Evolutionary conservation across 2,329 filamentous ascomycete genomes (phyloP).

Genomic region (Scopulariopsis brevicaulis): DNA sequence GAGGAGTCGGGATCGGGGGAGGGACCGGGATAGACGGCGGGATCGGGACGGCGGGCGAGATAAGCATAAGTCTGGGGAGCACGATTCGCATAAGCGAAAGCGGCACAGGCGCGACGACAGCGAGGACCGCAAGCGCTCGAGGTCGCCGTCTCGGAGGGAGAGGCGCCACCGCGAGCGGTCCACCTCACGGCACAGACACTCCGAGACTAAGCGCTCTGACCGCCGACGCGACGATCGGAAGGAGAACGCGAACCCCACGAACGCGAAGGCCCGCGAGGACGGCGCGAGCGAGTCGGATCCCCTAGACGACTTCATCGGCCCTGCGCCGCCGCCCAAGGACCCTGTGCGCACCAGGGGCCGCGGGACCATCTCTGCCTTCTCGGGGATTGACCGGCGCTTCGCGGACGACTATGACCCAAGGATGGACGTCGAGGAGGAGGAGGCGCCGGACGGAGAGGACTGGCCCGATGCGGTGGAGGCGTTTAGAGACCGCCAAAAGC

Average conservation of each 20-base stretch:
- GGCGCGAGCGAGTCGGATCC: constrained; percentile 52
- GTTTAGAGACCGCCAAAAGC: constrained; percentile 67
- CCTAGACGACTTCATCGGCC: constrained; percentile 66
- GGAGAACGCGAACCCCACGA: constrained; percentile 7
- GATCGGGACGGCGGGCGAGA: neutral
- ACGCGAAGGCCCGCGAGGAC: constrained; percentile 10
- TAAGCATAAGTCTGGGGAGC: neutral
- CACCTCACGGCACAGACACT: constrained; percentile 3
- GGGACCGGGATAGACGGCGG: neutral
- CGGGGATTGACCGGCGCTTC: constrained; percentile 73
- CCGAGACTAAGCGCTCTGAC: neutral
- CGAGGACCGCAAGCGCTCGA: constrained; percentile 14
- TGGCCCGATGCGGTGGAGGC: constrained; percentile 77
- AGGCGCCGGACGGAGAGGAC: constrained; percentile 34
- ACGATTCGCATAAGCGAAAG: neutral
- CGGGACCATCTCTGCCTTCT: constrained; percentile 48
- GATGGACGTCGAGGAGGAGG: constrained; percentile 40
- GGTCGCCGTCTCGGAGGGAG: constrained; percentile 17
- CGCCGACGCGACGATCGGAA: constrained; percentile 7
- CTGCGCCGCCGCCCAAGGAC: constrained; percentile 41
- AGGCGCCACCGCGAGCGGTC: constrained; percentile 21
- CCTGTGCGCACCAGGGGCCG: constrained; percentile 53
- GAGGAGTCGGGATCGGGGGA: neutral
- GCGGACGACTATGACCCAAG: constrained; percentile 50
- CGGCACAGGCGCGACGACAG: neutral